Evolutionary conservation across 306 rosid genomes (phyloP).

Genomic region (Alnus rubra): DNA sequence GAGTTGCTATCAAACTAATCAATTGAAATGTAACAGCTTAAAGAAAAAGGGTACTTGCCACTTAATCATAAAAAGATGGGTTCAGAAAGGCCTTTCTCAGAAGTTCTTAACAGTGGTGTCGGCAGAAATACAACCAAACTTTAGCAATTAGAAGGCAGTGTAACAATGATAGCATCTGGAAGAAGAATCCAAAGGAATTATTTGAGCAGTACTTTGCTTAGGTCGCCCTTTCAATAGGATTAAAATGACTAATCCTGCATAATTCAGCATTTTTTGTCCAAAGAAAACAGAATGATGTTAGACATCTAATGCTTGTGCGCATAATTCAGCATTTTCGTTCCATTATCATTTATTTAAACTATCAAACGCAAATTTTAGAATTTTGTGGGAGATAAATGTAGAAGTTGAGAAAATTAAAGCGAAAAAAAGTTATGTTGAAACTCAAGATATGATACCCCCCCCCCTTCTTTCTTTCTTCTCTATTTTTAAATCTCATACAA

Average conservation of each 20-base stretch:
- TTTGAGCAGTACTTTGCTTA: not conserved
- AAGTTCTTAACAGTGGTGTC: not conserved
- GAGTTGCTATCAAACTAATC: not conserved
- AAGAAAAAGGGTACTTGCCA: not conserved
- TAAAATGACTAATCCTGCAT: not conserved
- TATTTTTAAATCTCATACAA: no score
- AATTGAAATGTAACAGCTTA: not conserved
- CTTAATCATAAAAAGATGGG: not conserved
- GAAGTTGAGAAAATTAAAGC: no score
- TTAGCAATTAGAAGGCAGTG: not conserved
- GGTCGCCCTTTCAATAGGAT: not conserved
- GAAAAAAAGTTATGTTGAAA: no score
- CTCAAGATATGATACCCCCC: no score
- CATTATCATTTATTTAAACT: no score
- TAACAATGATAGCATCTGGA: not conserved
- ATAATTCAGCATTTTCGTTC: no score
- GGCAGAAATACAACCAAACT: not conserved
- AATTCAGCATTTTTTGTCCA: not conserved
- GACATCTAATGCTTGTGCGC: not conserved
- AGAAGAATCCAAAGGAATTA: slow-evolving; percentile 7
- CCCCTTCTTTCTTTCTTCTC: no score
- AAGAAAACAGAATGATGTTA: not conserved
- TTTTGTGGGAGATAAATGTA: no score
- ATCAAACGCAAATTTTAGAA: no score
- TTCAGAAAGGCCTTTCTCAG: not conserved